Base-by-base conservation (phyloP, 345 rosid genomes). In the Sisymbrium irio region DNA sequence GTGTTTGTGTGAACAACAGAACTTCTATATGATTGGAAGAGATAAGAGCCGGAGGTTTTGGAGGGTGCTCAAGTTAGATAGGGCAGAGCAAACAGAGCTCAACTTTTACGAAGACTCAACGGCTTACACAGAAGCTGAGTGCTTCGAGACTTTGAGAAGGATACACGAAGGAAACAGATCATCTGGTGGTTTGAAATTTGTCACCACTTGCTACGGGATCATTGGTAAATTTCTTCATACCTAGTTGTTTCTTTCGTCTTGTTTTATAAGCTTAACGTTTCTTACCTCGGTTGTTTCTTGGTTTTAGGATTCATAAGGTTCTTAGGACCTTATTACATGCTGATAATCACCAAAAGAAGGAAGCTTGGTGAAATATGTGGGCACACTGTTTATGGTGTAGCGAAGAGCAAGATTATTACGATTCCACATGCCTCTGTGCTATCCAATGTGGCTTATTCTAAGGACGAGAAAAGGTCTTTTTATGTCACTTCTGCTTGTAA, bases 391-490 rank as follows among this genome's bases (percentile, higher is more conserved):
- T 90, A 90, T 80, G 85, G 92, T 46, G 82, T 92, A 27, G 77
- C 82, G 51, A 87, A 84, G 82, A 88, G 91, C 83, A 75, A 77
- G 84, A 86, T 92, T 76, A 87, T 95, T 75, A 78, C 84, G 15
- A 80, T 95, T 67, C 92, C 91, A 33, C 76, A 87, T 80, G 79
- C 91, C 47, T 67, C 90, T 74, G 85, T 85, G 81, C 94, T 72
- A 65, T 82, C 90, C 80, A 86, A 82, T 87, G 81, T 87, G 92
- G 86, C 87, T 92, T 78, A 81, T 82, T 86, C 97, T 92, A 90
- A 85, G 86, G 83, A 88, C 71, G 99, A 95, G 85, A 95, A 92
- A 86, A 95, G 97, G 99, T 95, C 88, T 86, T 95, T 86, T 86
- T 95, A 87, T 83, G 93, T 90, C 79, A 76, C 84, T 87, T 86